phyloP scores from a whole-genome alignment of 495 filamentous ascomycete genomes.

The Aspergillus taichungensis region DNA sequence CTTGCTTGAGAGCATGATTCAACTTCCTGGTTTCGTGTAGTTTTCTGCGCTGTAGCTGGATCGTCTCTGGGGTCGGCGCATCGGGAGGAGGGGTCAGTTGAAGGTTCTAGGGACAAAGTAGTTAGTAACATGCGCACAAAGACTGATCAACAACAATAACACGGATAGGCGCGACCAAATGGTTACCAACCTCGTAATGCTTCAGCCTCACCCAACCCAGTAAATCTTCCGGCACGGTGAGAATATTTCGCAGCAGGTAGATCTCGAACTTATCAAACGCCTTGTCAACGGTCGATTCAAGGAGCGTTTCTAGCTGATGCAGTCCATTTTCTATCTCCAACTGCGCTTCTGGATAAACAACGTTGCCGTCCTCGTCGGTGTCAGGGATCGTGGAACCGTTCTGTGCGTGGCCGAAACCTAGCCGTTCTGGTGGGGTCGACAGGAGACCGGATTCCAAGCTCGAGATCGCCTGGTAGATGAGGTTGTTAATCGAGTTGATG shows the following conservation, averaged over 20 bases:
- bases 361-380: slow-evolving; percentile 44
- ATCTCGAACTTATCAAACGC: slow-evolving; percentile 76
- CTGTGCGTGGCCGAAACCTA: slow-evolving; percentile 58
- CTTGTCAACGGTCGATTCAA: slow-evolving; percentile 69
- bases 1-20: slow-evolving; percentile 61
- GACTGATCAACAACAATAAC: background rate
- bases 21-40: slow-evolving; percentile 75
- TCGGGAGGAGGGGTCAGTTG: slow-evolving; percentile 24
- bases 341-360: slow-evolving; percentile 50
- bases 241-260: slow-evolving; percentile 79
- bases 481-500: slow-evolving; percentile 88
- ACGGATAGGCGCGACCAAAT: background rate
- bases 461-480: slow-evolving; percentile 77
- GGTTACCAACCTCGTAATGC: slow-evolving; percentile 60
- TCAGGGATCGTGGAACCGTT: slow-evolving; percentile 41
- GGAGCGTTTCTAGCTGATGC: slow-evolving; percentile 88
- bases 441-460: slow-evolving; percentile 74
- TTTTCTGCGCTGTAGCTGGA: slow-evolving; percentile 63
- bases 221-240: slow-evolving; percentile 66
- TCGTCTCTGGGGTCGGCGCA: slow-evolving; percentile 51
- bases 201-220: slow-evolving; percentile 67
- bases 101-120: slow-evolving; percentile 20
- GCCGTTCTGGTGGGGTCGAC: slow-evolving; percentile 54
- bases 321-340: slow-evolving; percentile 83
- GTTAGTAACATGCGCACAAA: slow-evolving; percentile 8